These are phyloP conservation scores for Globisporangium perplexum DNA, from an alignment of 352 stramenopile genomes.

Conservation along the genomic window DNA sequence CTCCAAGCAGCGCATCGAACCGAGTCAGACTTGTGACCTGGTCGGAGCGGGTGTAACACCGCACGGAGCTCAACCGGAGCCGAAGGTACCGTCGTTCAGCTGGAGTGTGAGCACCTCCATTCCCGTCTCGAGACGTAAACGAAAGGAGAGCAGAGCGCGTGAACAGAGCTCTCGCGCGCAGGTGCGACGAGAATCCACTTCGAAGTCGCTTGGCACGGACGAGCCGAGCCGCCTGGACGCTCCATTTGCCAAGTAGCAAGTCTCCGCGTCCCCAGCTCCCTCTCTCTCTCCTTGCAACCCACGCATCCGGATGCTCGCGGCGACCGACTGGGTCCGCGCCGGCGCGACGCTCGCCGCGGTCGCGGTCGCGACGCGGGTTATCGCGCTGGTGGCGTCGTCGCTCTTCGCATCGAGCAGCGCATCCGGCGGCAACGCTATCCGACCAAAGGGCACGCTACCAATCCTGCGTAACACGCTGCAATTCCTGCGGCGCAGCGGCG, in stretches of 20 bases:
- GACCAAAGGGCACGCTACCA: slow-evolving; percentile 21
- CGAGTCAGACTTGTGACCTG: too few species aligned
- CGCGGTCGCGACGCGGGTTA: background rate
- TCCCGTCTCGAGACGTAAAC: too few species aligned
- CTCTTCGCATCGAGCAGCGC: background rate
- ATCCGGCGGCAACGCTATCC: background rate
- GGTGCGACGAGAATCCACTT: background rate
- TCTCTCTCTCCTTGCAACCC: background rate
- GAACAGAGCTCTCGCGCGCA: too few species aligned
- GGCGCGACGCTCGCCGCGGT: background rate
- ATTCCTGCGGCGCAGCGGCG: slow-evolving; percentile 20
- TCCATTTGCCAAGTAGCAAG: background rate
- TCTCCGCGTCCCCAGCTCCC: background rate
- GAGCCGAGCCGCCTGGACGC: too few species aligned
- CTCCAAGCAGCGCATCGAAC: too few species aligned
- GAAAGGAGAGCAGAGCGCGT: too few species aligned
- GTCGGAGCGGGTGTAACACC: too few species aligned
- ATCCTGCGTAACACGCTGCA: slow-evolving; percentile 41
- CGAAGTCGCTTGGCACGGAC: background rate
- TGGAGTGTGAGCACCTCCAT: too few species aligned
- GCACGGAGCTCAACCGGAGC: too few species aligned
- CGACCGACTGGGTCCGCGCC: background rate
- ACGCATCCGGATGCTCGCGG: background rate
- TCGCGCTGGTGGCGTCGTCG: background rate
- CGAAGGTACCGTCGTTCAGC: too few species aligned